Conservation (phyloP, 495 filamentous ascomycete species). For the Penicillium canariense region DNA sequence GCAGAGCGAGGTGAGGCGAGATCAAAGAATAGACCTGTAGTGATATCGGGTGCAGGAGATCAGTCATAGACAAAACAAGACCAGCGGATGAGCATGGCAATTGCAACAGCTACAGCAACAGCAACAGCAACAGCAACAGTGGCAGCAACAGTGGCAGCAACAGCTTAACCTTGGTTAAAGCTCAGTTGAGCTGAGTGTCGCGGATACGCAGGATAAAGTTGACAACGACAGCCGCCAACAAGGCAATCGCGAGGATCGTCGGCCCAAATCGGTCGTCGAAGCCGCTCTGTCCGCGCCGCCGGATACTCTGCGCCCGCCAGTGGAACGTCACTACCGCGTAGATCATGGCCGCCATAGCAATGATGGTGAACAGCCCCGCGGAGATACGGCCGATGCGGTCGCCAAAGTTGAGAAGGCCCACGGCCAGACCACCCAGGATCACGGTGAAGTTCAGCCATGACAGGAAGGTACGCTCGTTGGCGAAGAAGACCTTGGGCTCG, state of each 20-base stretch:
- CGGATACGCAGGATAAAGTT: conserved; percentile 89
- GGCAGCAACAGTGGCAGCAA: neutral
- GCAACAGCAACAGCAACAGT: neutral
- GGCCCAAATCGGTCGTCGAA: conserved; percentile 96
- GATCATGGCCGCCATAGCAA: conserved; percentile 92
- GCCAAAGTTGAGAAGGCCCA: conserved; percentile 97
- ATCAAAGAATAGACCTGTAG: neutral
- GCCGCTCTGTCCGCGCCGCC: conserved; percentile 84
- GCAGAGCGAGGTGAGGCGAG: neutral
- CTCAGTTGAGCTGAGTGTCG: conserved; percentile 36
- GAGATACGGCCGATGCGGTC: conserved; percentile 89
- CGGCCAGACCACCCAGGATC: conserved; percentile 90
- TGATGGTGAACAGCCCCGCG: conserved; percentile 87
- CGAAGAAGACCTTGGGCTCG: conserved; percentile 99
- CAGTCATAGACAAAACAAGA: neutral
- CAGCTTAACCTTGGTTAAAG: neutral
- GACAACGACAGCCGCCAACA: conserved; percentile 82
- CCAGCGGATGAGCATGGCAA: neutral
- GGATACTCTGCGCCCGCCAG: conserved; percentile 92
- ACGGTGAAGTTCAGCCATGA: conserved; percentile 99
- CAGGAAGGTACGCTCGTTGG: conserved; percentile 98
- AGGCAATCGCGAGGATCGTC: conserved; percentile 78
- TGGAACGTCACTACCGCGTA: conserved; percentile 95
- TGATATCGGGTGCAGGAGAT: neutral
- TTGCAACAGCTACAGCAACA: neutral